A percentile compares a stretch with the other conserved stretches of the same genome.
These are phyloP conservation scores for Neoascochyta sp. DNA, from an alignment of 2,329 filamentous ascomycete genomes.

Conservation along the genomic window DNA sequence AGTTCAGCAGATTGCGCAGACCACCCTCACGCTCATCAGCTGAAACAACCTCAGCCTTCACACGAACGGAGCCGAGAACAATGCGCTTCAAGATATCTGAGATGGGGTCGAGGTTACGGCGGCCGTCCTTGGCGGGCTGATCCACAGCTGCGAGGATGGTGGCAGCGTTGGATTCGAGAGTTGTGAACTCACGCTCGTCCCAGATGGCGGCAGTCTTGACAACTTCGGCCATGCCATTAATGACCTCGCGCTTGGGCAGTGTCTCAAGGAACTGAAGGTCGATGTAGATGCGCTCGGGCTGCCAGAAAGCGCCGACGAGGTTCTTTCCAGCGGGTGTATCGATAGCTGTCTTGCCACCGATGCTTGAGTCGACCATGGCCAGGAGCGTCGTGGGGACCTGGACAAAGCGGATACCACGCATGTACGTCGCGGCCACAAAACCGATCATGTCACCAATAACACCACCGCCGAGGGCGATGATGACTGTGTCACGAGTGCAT, in stretches of 20 bases:
- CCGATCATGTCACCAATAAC: conserved; percentile 98
- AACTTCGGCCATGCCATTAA: conserved; percentile 98
- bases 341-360: conserved; percentile 97
- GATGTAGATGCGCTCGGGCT: conserved; percentile 89
- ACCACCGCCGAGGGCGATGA: conserved; percentile 90
- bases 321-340: conserved; percentile 97
- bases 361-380: conserved; percentile 97
- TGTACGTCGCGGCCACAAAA: conserved; percentile 96
- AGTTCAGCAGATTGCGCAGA: conserved; percentile 90
- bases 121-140: conserved; percentile 53
- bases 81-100: conserved; percentile 53
- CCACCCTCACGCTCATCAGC: conserved; percentile 92
- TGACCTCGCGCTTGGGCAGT: conserved; percentile 84
- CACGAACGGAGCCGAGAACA: conserved; percentile 83
- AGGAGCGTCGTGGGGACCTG: conserved; percentile 94
- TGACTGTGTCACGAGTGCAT: conserved; percentile 92
- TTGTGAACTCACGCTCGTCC: conserved; percentile 79
- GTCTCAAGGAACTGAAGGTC: conserved; percentile 90
- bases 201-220: conserved; percentile 97
- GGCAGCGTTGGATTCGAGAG: conserved; percentile 77
- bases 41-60: conserved; percentile 93
- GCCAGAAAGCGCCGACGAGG: conserved; percentile 93
- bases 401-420: conserved; percentile 93
- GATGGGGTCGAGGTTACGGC: conserved; percentile 66
- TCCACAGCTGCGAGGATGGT: conserved; percentile 71